Percentiles rank a stretch among this genome's conserved stretches.
These are phyloP conservation scores for Sabuloglossum arenarium DNA, from an alignment of 495 filamentous ascomycete species.

Conservation along the genomic window DNA sequence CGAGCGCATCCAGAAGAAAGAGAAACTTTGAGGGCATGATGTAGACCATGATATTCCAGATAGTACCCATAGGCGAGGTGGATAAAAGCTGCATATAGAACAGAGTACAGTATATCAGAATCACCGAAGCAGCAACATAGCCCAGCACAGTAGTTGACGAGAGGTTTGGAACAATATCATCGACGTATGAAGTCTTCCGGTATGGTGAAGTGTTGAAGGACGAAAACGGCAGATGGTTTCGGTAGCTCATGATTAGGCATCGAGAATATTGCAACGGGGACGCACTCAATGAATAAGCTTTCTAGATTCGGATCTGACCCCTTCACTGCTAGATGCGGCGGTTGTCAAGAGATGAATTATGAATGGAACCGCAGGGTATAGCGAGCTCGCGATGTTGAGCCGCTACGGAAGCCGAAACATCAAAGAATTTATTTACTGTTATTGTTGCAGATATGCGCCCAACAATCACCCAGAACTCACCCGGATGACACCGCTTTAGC, in stretches of 20 bases:
- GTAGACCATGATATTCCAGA: slow-evolving; percentile 44
- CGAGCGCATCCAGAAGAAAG: slow-evolving; percentile 28
- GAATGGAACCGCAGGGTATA: neutral
- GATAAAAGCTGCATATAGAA: slow-evolving; percentile 10
- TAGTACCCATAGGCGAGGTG: slow-evolving; percentile 15
- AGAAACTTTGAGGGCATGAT: slow-evolving; percentile 38
- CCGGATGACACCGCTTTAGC: no score
- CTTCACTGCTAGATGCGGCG: no score
- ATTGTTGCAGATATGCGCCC: neutral
- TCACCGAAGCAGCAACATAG: neutral
- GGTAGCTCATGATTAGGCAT: slow-evolving; percentile 1
- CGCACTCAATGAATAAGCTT: neutral
- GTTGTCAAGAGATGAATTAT: no score
- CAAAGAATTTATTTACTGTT: neutral
- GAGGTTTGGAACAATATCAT: neutral
- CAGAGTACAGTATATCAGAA: slow-evolving; percentile 5
- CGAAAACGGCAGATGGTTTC: neutral
- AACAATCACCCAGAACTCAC: neutral
- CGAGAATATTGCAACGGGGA: neutral
- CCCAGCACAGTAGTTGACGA: neutral
- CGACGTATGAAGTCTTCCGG: neutral
- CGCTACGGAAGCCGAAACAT: neutral
- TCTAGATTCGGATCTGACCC: no score
- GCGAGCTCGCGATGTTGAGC: neutral
- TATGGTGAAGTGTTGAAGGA: neutral